Base-by-base conservation (phyloP, 1,139 yeast species). In the Williopsis jadinii region DNA sequence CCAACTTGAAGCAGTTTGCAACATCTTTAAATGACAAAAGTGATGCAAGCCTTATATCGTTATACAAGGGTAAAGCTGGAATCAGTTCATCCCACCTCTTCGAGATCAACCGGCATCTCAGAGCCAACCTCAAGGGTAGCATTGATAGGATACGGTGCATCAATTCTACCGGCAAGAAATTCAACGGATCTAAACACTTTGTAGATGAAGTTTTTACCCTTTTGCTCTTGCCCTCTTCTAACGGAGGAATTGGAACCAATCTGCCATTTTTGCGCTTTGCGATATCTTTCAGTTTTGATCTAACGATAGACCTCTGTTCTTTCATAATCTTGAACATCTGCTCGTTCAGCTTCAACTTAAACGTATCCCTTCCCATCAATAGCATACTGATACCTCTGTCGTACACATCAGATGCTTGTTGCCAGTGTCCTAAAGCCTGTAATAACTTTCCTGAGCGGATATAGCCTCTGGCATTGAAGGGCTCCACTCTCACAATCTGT, bases 391-490 rank as follows among this genome's bases (percentile, higher is more conserved):
- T 39, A 0, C 80, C 85, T 32, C 55, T 51, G 38, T 68, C 70
- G 44, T 69, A 68, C 6, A 55, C 55, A 31, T 65, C 61, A 47
- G 64, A 68, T 0, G 84, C 80, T 28, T 68, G 73, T 2, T 55
- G 41, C 8, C 65, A 59, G 32, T 64, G 56, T 0, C 61, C 59
- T 41, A 60, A 44, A 9, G 52, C 44, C 37, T 58, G 51, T 24
- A 70, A 58, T 2, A 77, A 48, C 51, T 77, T 80, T 2, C 78
- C 76, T 2, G 64, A 56, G 37, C 87, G 56, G 27, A 81, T 59
- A 50, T 80, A 80, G 1, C 84, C 81, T 55, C 75, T 80, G 48
- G 80, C 67, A 34, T 77, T 72, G 35, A 70, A 61, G 0, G 85
- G 84, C 38, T 79, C 84, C 2, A 66, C 41, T 14, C 59, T 54